These are phyloP conservation scores for Pseudozyma thailandica DNA, from an alignment of 1,284 basidiomycete genomes.

Conservation along the genomic window DNA sequence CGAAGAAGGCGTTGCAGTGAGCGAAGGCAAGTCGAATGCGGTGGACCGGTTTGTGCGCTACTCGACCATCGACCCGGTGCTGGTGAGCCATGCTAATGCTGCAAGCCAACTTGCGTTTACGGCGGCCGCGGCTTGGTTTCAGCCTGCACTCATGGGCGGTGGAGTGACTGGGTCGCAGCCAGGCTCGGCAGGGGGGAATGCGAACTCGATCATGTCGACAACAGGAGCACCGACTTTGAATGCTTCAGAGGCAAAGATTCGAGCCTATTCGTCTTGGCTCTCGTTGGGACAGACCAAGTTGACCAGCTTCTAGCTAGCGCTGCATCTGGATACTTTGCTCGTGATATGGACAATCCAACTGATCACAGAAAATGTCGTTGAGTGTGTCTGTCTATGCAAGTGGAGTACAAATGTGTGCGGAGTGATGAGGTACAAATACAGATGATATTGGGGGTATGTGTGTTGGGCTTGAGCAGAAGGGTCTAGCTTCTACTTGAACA, in stretches of 20 bases:
- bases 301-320: constrained; percentile 23
- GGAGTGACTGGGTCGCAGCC: constrained; percentile 1
- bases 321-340: too few relatives aligned
- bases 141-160: constrained; percentile 1
- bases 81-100: constrained; percentile 34
- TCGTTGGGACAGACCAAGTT: constrained; percentile 43
- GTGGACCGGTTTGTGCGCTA: constrained; percentile 29
- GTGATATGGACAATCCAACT: too few relatives aligned
- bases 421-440: constrained; percentile 26
- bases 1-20: constrained; percentile 46
- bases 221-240: constrained; percentile 1
- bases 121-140: not conserved
- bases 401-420: constrained; percentile 1
- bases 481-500: constrained; percentile 60
- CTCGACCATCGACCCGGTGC: constrained; percentile 31
- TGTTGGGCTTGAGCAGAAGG: not conserved
- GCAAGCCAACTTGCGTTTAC: constrained; percentile 18
- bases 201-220: not conserved
- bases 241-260: constrained; percentile 42
- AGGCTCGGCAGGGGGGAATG: not conserved
- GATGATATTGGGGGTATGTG: constrained; percentile 9
- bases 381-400: too few relatives aligned
- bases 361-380: too few relatives aligned
- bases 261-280: constrained; percentile 52
- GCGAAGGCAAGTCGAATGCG: constrained; percentile 13